These are phyloP conservation scores for Penicillium arizonense DNA, from an alignment of 495 filamentous ascomycete genomes.

Conservation along the genomic window DNA sequence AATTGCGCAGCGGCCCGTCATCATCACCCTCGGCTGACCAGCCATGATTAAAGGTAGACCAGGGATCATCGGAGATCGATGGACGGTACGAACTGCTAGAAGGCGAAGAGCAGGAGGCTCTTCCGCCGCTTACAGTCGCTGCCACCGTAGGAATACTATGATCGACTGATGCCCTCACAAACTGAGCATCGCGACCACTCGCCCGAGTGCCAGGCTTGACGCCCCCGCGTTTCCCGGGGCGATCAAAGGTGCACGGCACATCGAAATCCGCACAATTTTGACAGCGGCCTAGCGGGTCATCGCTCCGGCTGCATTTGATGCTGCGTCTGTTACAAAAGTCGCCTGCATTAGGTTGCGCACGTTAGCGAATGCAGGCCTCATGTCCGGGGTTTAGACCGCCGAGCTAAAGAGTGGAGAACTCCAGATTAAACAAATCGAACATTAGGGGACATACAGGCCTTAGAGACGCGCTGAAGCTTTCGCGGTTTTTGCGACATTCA, in stretches of 20 bases:
- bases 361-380: conserved; percentile 3
- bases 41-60: conserved; percentile 19
- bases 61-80: conserved; percentile 20
- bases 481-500: conserved; percentile 33
- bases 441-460: conserved; percentile 26
- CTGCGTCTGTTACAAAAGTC: conserved; percentile 35
- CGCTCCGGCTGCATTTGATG: conserved; percentile 25
- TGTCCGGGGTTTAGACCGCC: not conserved
- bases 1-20: conserved; percentile 24
- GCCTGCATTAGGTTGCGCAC: conserved; percentile 13
- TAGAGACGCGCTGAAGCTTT: conserved; percentile 33
- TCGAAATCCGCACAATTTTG: conserved; percentile 60
- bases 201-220: conserved; percentile 25
- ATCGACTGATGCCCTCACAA: conserved; percentile 3
- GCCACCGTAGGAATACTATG: not conserved
- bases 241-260: conserved; percentile 71
- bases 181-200: conserved; percentile 8
- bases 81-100: conserved; percentile 21
- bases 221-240: conserved; percentile 68
- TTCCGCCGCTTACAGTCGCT: conserved; percentile 2
- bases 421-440: not conserved
- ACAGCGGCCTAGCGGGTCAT: conserved; percentile 24
- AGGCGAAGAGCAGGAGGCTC: conserved; percentile 14
- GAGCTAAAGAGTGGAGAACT: conserved; percentile 14
- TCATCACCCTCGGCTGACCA: conserved; percentile 26